These are phyloP conservation scores for Thielaviopsis cerberus DNA, from an alignment of 2,329 filamentous ascomycete species.

Conservation along the genomic window DNA sequence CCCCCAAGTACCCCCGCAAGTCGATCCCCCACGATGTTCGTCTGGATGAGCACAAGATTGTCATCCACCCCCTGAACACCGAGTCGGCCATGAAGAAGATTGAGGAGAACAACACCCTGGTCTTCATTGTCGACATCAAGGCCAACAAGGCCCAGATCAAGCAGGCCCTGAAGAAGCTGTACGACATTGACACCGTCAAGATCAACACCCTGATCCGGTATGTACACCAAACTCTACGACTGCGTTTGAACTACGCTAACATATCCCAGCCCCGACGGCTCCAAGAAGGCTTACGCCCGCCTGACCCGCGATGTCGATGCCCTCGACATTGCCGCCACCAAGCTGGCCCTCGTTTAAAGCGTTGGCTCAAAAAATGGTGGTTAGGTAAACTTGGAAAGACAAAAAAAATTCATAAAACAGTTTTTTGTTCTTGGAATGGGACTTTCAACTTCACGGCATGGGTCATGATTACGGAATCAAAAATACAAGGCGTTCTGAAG, in stretches of 20 bases:
- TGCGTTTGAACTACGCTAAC: conserved; percentile 12
- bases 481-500: conserved; percentile 12
- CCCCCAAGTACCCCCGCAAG: conserved; percentile 93
- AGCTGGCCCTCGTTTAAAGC: conserved; percentile 87
- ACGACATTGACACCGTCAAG: conserved; percentile 95
- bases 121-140: conserved; percentile 94
- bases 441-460: conserved; percentile 6
- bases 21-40: conserved; percentile 75
- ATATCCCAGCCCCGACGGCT: conserved; percentile 59
- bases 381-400: conserved; percentile 6
- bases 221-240: conserved; percentile 16
- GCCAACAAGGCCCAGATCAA: conserved; percentile 99
- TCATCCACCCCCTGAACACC: conserved; percentile 96
- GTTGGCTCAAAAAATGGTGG: conserved; percentile 11
- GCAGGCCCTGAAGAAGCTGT: conserved; percentile 93
- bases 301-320: conserved; percentile 93
- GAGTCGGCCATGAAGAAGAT: conserved; percentile 99
- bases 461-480: conserved; percentile 10
- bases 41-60: conserved; percentile 93
- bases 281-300: conserved; percentile 97
- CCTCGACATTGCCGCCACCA: conserved; percentile 97
- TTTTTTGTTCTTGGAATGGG: conserved; percentile 12
- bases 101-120: conserved; percentile 99
- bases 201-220: conserved; percentile 98
- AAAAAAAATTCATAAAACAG: conserved; percentile 10